A percentile compares a stretch with the other conserved stretches of the same genome.
Conservation (phyloP, 1,284 basidiomycete genomes). For the Gymnopus androsaceus region DNA sequence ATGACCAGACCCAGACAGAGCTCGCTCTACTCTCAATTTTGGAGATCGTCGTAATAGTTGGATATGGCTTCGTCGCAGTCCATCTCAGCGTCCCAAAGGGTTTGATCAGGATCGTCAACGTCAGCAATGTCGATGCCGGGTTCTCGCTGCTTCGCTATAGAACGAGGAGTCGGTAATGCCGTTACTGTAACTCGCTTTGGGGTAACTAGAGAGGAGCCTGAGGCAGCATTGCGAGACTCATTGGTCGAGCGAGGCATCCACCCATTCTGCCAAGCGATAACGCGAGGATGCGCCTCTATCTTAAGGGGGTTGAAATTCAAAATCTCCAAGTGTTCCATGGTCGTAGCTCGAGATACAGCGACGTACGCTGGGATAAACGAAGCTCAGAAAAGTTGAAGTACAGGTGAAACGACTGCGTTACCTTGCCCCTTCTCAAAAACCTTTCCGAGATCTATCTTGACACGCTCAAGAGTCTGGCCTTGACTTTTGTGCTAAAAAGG, state of each 20-base stretch:
- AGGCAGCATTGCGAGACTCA: not conserved
- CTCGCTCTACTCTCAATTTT: not conserved
- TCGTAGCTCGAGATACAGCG: slow-evolving; percentile 89
- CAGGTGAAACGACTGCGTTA: slow-evolving; percentile 22
- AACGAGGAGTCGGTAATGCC: not conserved
- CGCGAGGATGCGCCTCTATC: slow-evolving; percentile 46
- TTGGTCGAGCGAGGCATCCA: not conserved
- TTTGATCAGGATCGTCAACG: not conserved
- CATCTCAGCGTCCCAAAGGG: slow-evolving; percentile 13
- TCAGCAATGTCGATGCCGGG: not conserved
- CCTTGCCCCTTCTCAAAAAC: slow-evolving; percentile 85
- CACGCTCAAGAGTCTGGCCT: slow-evolving; percentile 72
- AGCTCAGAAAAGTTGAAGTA: not conserved
- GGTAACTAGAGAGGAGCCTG: not conserved
- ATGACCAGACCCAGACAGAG: too few relatives aligned
- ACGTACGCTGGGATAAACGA: slow-evolving; percentile 71
- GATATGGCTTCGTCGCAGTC: slow-evolving; percentile 13
- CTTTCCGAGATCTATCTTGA: slow-evolving; percentile 65
- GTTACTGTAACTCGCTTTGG: not conserved
- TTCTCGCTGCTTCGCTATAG: not conserved
- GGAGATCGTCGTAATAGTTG: slow-evolving; percentile 2
- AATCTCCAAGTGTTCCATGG: slow-evolving; percentile 81
- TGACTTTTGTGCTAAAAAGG: not conserved
- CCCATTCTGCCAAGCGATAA: slow-evolving; percentile 35
- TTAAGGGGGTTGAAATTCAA: slow-evolving; percentile 66